phyloP scores from a whole-genome alignment of 208 protist genomes.

The Leishmania amazonensis region DNA sequence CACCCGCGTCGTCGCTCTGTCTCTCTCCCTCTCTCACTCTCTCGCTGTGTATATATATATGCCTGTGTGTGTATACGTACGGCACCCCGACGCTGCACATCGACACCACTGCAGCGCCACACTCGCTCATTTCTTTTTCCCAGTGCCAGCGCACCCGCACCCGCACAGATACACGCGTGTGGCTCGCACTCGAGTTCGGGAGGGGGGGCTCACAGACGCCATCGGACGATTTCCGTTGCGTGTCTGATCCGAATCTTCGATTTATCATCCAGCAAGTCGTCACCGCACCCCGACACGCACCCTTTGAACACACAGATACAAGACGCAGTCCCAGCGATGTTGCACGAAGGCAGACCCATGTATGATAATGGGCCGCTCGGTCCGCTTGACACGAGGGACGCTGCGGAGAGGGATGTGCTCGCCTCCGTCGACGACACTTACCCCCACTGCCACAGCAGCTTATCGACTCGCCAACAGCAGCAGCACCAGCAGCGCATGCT shows the following conservation, averaged over 20 bases:
- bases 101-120: neutral
- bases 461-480: conserved; percentile 7
- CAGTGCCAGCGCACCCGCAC: neutral
- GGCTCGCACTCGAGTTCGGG: neutral
- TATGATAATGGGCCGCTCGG: neutral
- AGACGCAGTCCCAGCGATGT: neutral
- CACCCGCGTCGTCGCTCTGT: neutral
- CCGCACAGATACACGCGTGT: neutral
- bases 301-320: neutral
- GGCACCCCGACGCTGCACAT: neutral
- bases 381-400: neutral
- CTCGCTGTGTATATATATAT: neutral
- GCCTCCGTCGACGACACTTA: conserved; percentile 3
- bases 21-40: neutral
- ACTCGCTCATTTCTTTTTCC: neutral
- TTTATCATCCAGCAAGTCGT: neutral
- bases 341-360: conserved; percentile 4
- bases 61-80: neutral
- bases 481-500: conserved; percentile 28
- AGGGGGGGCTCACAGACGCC: neutral
- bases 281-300: neutral
- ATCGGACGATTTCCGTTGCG: neutral
- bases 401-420: neutral
- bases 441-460: neutral
- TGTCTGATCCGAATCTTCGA: neutral